These are phyloP conservation scores for Solanum ossicruentum DNA, from an alignment of 257 asterid species.

Conservation along the genomic window DNA sequence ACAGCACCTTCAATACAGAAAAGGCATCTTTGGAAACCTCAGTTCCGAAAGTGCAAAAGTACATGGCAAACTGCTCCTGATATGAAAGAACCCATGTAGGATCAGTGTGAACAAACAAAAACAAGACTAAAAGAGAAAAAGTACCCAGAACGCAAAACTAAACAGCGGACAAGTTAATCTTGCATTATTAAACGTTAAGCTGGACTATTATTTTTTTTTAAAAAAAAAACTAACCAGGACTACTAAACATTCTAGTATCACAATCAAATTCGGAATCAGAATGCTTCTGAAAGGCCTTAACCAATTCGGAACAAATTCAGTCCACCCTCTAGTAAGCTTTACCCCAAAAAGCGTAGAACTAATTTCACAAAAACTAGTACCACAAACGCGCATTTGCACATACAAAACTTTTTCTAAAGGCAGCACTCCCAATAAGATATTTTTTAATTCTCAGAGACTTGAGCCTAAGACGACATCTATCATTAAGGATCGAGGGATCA, in stretches of 20 bases:
- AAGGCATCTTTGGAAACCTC: conserved; percentile 53
- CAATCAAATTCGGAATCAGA: neutral
- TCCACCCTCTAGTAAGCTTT: neutral
- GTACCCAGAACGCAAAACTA: neutral
- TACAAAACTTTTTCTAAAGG: too few species aligned
- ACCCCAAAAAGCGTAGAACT: neutral
- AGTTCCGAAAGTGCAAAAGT: conserved; percentile 37
- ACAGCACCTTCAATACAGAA: conserved; percentile 32
- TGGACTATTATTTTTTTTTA: neutral
- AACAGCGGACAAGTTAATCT: neutral
- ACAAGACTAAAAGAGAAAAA: neutral
- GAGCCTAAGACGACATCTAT: too few species aligned
- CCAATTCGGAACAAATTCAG: neutral
- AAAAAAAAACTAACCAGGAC: neutral
- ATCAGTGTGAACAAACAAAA: neutral
- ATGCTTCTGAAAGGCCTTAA: neutral
- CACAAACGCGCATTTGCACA: too few species aligned
- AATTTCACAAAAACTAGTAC: neutral
- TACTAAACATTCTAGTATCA: neutral
- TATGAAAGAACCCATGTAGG: neutral
- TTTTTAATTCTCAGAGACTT: too few species aligned
- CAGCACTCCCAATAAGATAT: too few species aligned
- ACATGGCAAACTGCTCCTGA: conserved; percentile 27
- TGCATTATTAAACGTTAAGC: neutral
- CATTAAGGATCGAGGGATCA: too few species aligned